Evolutionary conservation across 441 rosid genomes (phyloP).

Genomic region (Jatropha podagrica): DNA sequence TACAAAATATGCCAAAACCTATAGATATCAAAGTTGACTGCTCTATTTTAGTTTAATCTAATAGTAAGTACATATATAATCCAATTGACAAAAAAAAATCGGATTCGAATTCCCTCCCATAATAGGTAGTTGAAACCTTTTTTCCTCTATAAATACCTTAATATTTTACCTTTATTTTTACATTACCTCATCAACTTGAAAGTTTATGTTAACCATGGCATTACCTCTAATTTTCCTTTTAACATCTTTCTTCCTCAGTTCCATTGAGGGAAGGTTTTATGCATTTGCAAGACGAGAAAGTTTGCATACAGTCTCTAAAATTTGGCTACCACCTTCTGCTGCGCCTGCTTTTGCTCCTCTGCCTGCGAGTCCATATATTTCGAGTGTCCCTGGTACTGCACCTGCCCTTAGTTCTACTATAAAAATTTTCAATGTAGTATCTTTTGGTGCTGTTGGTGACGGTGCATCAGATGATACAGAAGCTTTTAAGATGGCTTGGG

Average conservation of each 20-base stretch:
- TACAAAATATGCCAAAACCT: constrained; percentile 11
- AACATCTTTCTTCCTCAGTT: constrained; percentile 7
- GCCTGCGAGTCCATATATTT: constrained; percentile 19
- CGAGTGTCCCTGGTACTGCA: constrained; percentile 17
- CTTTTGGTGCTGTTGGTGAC: constrained; percentile 46
- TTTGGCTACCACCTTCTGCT: constrained; percentile 30
- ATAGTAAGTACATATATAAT: too few relatives aligned
- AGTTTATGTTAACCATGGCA: constrained; percentile 20
- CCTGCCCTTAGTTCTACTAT: background rate
- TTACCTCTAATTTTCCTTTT: constrained; percentile 12
- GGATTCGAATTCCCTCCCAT: background rate
- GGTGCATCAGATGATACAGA: constrained; percentile 40
- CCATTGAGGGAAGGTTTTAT: constrained; percentile 11
- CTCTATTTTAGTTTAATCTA: too few relatives aligned
- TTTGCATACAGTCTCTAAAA: constrained; percentile 14
- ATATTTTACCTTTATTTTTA: background rate
- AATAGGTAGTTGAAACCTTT: background rate
- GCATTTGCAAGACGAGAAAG: background rate
- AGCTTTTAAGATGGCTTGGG: constrained; percentile 56
- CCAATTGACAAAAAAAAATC: too few relatives aligned
- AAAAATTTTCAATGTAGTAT: constrained; percentile 31
- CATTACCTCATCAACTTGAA: background rate
- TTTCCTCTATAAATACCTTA: constrained; percentile 25
- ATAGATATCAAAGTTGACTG: background rate
- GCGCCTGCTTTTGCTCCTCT: constrained; percentile 34